Base-by-base conservation (phyloP, 2,329 filamentous ascomycete species). In the Bimuria novae-zelandiae region DNA sequence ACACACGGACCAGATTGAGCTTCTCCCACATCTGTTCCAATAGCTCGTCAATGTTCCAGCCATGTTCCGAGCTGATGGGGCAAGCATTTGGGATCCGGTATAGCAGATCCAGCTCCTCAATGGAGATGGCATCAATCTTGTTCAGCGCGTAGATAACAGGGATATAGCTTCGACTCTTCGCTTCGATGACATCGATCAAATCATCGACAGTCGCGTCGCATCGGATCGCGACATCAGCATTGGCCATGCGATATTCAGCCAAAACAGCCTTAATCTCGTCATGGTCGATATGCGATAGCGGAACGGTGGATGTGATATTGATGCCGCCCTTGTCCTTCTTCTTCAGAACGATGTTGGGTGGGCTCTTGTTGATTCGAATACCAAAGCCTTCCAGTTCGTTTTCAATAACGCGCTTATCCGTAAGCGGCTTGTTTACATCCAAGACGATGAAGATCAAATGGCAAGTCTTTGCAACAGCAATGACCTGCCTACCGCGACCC, bases 261-360 rank as follows among this genome's bases (percentile, higher is more conserved):
- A 99, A 93, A 64, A 99, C 94, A 48, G 94, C 94, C 79, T 90
- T 95, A 81, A 99, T 96, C 80, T 99, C 94, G 70, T 96, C 94
- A 63, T 92, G 83, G 73, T 94, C 90, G 69, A 99, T 96, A 76
- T 99, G 91, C 21, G 89, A 89, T 63, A 99, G 80, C 4, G 92
- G 91, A 39, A 94, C 88, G 2, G 94, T 99, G 76, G 86, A 94
- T n/a, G 92, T 96, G 70, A 99, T 94, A 70, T 90, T 92, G 70
- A 99, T 86, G 30, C 94, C 94, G 64, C 94, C 94, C 79, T 97
- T 97, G 77, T 99, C 94, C 82, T 99, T 99, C 82, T 99, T 99
- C 79, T 88, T 95, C 82, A 97, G 96, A n/a, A 94, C 90, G 69
- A 99, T 99, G 74, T 99, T 99, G 35, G 94, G 94, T 22, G 94